Base-by-base conservation (phyloP, 164 flowering plant species). In the Berberis thunbergii region DNA sequence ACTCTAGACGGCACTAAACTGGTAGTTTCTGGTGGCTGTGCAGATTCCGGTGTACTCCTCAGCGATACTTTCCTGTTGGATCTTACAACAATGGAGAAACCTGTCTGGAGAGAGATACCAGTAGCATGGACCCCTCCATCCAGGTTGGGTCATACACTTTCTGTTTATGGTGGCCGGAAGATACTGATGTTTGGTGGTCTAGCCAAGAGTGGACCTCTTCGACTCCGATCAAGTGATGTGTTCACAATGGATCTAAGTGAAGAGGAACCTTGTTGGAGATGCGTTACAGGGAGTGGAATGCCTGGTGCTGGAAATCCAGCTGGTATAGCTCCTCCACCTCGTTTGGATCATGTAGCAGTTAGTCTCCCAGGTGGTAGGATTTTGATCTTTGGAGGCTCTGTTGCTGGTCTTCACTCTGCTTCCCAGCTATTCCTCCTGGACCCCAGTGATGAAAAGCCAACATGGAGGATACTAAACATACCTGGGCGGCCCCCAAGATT, bases 1-100 rank as follows among this genome's bases (percentile, higher is more conserved):
- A 89, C 98, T 4, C 89, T 92, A 54, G 98, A 89, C 70, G 96
- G 98, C 13, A 83, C 91, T 10, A 87, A 89, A 77, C 70, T 92
- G 76, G 80, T 92, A 8, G 96, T 89, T 57, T 92, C 95, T 53
- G 96, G 98, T 65, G 98, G 98, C 6, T 92, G 98, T 79, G 92
- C 96, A 9, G 96, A 92, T 78, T 84, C 95, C 49, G 96, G 98
- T 43, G 98, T 89, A 26, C 95, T 91, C 59, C 81, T 91, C 8
- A 89, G 95, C 50, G 98, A 92, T 50, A 89, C 95, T 11, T 89
- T 89, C 69, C 76, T 87, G 41, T 84, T 92, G 61, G 98, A 92
- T 74, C 82, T 92, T 48, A 77, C 92, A 41, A 81, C 88, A 3
- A 83, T 89, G 85, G 98, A 87, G 67, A 87, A 83, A 65, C 98